Evolutionary conservation across 495 filamentous ascomycete genomes (phyloP).

Genomic region (Achaetomiella virescens): DNA sequence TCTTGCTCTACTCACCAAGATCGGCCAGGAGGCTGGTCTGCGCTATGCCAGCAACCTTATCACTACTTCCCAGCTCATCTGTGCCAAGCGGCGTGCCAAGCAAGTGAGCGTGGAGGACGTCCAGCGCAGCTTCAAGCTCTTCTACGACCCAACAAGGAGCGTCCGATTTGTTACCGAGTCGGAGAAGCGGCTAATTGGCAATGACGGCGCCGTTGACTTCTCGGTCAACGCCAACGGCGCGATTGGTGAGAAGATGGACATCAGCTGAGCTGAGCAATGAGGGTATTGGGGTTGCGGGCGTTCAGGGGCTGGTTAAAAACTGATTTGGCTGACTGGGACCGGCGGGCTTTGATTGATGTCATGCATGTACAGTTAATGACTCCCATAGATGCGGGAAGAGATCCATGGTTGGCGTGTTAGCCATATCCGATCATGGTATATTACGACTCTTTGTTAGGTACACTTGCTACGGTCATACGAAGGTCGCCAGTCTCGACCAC

Average conservation of each 20-base stretch:
- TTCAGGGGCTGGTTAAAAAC: conserved; percentile 17
- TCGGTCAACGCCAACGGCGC: conserved; percentile 40
- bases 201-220: conserved; percentile 73
- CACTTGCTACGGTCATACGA: conserved; percentile 42
- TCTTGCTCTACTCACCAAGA: conserved; percentile 85
- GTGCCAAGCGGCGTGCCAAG: conserved; percentile 66
- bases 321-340: conserved; percentile 6
- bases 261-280: conserved; percentile 33
- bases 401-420: background rate
- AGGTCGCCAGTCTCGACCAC: conserved; percentile 59
- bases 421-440: background rate
- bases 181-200: conserved; percentile 88
- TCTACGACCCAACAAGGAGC: conserved; percentile 82
- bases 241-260: conserved; percentile 75
- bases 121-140: conserved; percentile 84
- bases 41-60: conserved; percentile 94
- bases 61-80: conserved; percentile 79
- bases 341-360: conserved; percentile 8
- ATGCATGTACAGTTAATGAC: conserved; percentile 9
- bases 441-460: no score
- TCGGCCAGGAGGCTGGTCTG: conserved; percentile 86
- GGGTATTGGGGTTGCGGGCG: conserved; percentile 15
- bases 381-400: conserved; percentile 1
- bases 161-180: conserved; percentile 84
- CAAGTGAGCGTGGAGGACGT: conserved; percentile 85